Base-by-base conservation (phyloP, 306 rosid genomes). In the Pueraria montana region DNA sequence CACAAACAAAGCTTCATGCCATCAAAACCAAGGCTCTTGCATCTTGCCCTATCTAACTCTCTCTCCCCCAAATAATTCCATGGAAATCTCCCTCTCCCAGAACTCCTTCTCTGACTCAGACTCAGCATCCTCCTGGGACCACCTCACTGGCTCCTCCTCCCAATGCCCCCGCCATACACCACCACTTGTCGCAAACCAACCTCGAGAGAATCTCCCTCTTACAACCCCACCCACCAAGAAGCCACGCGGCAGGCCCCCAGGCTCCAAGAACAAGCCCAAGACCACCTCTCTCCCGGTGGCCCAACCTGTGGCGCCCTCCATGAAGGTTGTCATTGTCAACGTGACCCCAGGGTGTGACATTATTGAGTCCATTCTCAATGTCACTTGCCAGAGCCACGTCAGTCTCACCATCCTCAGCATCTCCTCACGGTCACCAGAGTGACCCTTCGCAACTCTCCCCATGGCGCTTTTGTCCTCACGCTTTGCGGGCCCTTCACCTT, bases 401-500 rank as follows among this genome's bases (percentile, higher is more conserved):
- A 62, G 8, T 2, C 11, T 62, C 1, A 17, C 46, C 1, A 0
- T 34, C 6, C 46, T 32, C 0, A 17, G 3, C 2, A 26, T 24
- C 3, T 6, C 13, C 3, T 24, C 46, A 17, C 3, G 0, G 1
- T 34, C 2, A 0, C 21, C 0, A 34, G 0, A 0, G 46, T 65
- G 5, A 32, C 23, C 13, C 7, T 34, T 1, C 12, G 2, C 14
- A 16, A 34, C 23, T 8, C 17, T 6, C 6, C 6, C 10, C 3
- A 0, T 1, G 2, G 16, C 86, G 0, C 81, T 84, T 0, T 17
- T 0, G 24, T 77, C 2, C n/a, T 81, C 6, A 52, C 84, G 4
- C 88, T 86, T 18, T 82, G 81, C 10, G 93, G 94, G 0, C 93
- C 94, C 17, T 91, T 87, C 45, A 62, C 76, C 36, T 48, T 92